These are phyloP conservation scores for Phytopythium kandeliae DNA, from an alignment of 352 stramenopile species.

Conservation along the genomic window DNA sequence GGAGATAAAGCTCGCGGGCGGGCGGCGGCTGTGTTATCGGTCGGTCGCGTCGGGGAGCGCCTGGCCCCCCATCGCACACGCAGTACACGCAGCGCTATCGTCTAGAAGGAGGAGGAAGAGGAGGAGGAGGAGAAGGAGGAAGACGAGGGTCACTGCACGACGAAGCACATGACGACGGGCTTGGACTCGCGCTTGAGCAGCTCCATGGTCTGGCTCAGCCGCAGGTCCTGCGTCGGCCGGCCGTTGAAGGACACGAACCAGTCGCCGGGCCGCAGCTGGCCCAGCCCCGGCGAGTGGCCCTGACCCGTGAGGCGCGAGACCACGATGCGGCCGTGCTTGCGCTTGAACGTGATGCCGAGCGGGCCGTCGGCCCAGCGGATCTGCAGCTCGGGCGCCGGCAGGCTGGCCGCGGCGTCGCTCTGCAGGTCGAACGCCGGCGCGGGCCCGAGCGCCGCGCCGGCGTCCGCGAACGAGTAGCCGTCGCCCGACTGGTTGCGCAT, in stretches of 20 bases:
- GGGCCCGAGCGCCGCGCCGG: conserved; percentile 18
- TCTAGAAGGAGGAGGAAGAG: too few relatives aligned
- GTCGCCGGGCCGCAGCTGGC: conserved; percentile 62
- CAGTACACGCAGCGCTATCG: too few relatives aligned
- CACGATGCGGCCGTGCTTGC: conserved; percentile 70
- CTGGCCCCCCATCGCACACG: too few relatives aligned
- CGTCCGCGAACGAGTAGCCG: conserved; percentile 66
- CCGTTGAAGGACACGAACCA: conserved; percentile 78
- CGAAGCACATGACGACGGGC: conserved; percentile 74
- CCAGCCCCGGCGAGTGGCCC: conserved; percentile 53
- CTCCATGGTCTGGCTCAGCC: conserved; percentile 75
- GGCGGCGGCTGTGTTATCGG: too few relatives aligned
- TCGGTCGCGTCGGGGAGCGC: too few relatives aligned
- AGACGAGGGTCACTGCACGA: conserved; percentile 63
- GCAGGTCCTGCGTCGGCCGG: conserved; percentile 47
- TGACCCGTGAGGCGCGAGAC: conserved; percentile 70
- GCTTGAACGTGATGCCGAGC: conserved; percentile 77
- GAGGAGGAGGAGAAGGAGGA: too few relatives aligned
- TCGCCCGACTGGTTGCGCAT: conserved; percentile 36
- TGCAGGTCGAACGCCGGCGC: conserved; percentile 5
- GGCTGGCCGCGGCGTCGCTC: conserved; percentile 8
- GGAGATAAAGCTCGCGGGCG: too few relatives aligned
- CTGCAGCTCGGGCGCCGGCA: conserved; percentile 54
- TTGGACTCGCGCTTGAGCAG: conserved; percentile 72
- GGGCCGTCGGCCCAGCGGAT: conserved; percentile 69